These are phyloP conservation scores for Trichosporon inkin DNA, from an alignment of 1,284 basidiomycete genomes.

Conservation along the genomic window DNA sequence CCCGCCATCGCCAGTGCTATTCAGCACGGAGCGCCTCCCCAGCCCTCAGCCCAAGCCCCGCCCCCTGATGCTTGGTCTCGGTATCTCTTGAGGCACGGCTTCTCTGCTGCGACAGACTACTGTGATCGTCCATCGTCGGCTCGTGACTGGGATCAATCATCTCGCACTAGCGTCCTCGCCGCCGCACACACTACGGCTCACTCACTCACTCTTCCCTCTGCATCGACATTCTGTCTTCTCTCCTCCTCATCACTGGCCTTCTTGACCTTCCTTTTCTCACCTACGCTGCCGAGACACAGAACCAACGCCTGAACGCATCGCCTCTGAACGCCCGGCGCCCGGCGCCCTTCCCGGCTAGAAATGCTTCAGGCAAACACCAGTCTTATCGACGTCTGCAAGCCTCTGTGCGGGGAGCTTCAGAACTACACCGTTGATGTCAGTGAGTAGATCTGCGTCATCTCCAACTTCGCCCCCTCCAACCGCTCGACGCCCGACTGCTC, in stretches of 20 bases:
- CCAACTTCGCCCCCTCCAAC: background rate
- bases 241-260: background rate
- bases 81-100: background rate
- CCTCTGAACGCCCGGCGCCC: background rate
- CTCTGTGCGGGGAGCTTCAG: background rate
- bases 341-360: background rate
- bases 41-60: too few species aligned
- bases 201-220: background rate
- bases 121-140: background rate
- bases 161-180: background rate
- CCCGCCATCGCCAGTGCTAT: too few species aligned
- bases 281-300: background rate
- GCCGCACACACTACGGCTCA: background rate
- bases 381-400: background rate
- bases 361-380: background rate
- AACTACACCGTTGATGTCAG: background rate
- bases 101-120: background rate
- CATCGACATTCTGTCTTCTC: background rate
- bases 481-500: background rate
- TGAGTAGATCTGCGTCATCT: background rate
- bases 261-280: background rate
- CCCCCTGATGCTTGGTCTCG: too few species aligned
- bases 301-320: background rate
- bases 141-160: background rate
- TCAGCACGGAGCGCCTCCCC: too few species aligned